These are phyloP conservation scores for Apiospora malaysiana DNA, from an alignment of 2,329 filamentous ascomycete species.

Conservation along the genomic window DNA sequence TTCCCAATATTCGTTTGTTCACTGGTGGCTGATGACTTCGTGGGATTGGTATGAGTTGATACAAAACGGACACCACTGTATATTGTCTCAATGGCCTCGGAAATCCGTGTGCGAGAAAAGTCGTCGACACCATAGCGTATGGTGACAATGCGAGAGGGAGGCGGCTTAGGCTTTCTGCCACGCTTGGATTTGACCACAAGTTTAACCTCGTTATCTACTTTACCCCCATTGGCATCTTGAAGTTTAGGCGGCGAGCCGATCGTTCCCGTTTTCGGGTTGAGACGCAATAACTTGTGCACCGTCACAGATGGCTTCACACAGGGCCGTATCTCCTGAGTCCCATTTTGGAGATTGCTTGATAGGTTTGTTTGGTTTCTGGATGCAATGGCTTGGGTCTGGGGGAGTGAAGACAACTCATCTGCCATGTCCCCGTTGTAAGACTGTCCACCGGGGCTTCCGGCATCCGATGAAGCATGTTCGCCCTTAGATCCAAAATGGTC, in stretches of 20 bases:
- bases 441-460: constrained; percentile 18
- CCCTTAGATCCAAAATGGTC: constrained; percentile 28
- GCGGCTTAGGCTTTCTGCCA: constrained; percentile 43
- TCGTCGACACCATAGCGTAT: constrained; percentile 65
- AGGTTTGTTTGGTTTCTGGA: neutral
- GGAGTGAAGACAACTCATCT: constrained; percentile 16
- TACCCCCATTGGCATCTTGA: constrained; percentile 42
- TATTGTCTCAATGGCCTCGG: constrained; percentile 68
- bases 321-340: neutral
- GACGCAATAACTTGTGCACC: constrained; percentile 57
- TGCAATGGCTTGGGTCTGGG: constrained; percentile 5
- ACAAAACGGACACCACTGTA: constrained; percentile 45
- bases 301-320: constrained; percentile 36
- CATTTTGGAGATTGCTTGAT: constrained; percentile 2
- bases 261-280: constrained; percentile 67
- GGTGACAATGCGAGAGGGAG: constrained; percentile 52
- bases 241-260: constrained; percentile 65
- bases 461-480: constrained; percentile 20
- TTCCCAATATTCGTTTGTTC: constrained; percentile 34
- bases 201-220: constrained; percentile 24
- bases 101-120: constrained; percentile 53
- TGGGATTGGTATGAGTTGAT: constrained; percentile 32
- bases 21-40: constrained; percentile 27
- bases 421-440: constrained; percentile 15
- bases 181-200: constrained; percentile 33